phyloP scores from a whole-genome alignment of 179 eudicot species.

The Carnegiea gigantea region DNA sequence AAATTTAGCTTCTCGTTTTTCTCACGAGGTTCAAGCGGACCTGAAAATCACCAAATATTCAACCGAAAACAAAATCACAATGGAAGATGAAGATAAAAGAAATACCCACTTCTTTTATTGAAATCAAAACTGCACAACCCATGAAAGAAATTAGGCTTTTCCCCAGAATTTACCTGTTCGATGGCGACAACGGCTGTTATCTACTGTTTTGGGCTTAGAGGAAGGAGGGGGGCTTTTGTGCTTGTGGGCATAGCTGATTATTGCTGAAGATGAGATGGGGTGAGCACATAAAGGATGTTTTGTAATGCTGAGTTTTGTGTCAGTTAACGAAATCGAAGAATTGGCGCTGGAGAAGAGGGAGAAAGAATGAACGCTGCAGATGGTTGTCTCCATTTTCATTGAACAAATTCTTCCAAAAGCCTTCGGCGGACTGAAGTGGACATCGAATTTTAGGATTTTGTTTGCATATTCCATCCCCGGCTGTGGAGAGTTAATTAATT shows the following conservation, averaged over 20 bases:
- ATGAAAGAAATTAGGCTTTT: not conserved
- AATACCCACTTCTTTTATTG: not conserved
- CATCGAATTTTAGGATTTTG: not conserved
- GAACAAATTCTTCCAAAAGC: not conserved
- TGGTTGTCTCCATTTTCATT: constrained; percentile 22
- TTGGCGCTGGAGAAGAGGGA: constrained; percentile 3
- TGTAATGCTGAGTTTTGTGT: constrained; percentile 9
- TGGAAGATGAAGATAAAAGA: not conserved
- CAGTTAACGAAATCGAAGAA: not conserved
- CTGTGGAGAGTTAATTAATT: too few relatives aligned
- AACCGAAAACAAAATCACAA: not conserved
- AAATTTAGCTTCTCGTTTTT: constrained; percentile 63
- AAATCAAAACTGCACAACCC: not conserved
- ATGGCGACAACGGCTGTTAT: constrained; percentile 4
- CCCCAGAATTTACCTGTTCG: constrained; percentile 12
- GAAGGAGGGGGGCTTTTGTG: constrained; percentile 15
- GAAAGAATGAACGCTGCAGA: not conserved
- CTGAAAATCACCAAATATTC: constrained; percentile 25
- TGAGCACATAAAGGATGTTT: not conserved
- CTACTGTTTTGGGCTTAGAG: constrained; percentile 5
- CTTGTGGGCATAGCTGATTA: constrained; percentile 12
- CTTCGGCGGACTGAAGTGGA: not conserved
- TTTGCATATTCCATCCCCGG: too few relatives aligned
- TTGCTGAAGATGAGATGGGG: constrained; percentile 18
- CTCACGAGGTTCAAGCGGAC: constrained; percentile 24